Evolutionary conservation across 2,329 filamentous ascomycete species (phyloP).

Genomic region (Aspergillus oerlinghausenensis): DNA sequence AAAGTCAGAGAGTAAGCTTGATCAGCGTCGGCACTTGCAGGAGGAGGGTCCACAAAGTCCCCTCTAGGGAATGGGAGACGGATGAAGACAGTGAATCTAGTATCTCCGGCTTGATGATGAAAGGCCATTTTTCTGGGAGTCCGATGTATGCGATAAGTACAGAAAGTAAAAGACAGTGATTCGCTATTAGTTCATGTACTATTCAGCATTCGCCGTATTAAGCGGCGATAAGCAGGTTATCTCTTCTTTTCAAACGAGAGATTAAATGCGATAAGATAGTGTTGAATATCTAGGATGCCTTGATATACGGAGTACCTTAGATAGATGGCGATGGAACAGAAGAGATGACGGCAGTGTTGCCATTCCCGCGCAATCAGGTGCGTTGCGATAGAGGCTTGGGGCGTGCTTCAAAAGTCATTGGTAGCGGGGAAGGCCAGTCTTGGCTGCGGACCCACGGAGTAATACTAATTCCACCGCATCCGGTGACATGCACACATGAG

Average conservation of each 20-base stretch:
- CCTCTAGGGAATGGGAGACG: constrained; percentile 83
- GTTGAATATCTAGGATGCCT: not conserved
- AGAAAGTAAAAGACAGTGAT: not conserved
- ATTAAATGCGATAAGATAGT: not conserved
- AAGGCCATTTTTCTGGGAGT: constrained; percentile 6
- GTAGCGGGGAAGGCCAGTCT: not conserved
- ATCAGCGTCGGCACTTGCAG: constrained; percentile 50
- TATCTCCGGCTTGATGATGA: constrained; percentile 14
- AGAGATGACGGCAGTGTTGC: not conserved
- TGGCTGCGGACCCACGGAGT: not conserved
- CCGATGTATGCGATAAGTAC: not conserved
- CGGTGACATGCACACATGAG: not conserved
- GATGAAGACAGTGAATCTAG: constrained; percentile 68
- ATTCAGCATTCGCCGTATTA: not conserved
- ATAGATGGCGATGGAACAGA: not conserved
- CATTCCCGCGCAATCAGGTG: not conserved
- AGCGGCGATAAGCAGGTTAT: not conserved
- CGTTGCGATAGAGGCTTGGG: not conserved
- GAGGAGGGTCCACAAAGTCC: constrained; percentile 84
- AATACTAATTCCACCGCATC: not conserved
- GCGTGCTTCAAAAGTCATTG: not conserved
- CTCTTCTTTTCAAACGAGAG: not conserved
- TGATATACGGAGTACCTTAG: not conserved
- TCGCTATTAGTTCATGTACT: not conserved
- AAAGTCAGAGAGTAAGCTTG: constrained; percentile 5